Conservation (phyloP, 306 rosid species). For the Cercis canadensis region DNA sequence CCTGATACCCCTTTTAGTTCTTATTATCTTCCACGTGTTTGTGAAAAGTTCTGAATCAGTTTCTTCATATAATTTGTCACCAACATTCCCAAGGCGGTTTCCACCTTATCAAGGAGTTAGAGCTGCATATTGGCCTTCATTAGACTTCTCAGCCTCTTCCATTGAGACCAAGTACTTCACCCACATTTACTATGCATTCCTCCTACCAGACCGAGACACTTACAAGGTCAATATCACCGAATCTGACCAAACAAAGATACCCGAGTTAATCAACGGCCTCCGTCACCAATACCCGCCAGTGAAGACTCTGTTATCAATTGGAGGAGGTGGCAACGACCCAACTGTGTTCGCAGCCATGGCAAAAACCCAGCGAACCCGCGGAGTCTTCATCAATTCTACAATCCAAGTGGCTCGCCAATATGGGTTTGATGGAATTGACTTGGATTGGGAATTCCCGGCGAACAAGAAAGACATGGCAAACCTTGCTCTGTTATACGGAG, state of each 20-base stretch:
- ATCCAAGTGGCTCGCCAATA: slow-evolving; percentile 60
- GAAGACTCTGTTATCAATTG: slow-evolving; percentile 67
- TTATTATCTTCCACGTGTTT: slow-evolving; percentile 21
- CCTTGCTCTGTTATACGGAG: slow-evolving; percentile 51
- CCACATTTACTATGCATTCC: slow-evolving; percentile 77
- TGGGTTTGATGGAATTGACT: slow-evolving; percentile 75
- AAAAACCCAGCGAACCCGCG: slow-evolving; percentile 30
- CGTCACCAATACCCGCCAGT: slow-evolving; percentile 47
- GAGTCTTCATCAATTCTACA: slow-evolving; percentile 65
- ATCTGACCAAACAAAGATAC: slow-evolving; percentile 38
- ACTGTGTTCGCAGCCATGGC: slow-evolving; percentile 63
- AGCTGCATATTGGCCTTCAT: slow-evolving; percentile 83
- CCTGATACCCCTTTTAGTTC: slow-evolving; percentile 25
- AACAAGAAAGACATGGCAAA: slow-evolving; percentile 64
- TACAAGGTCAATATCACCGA: slow-evolving; percentile 50
- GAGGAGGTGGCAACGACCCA: slow-evolving; percentile 68
- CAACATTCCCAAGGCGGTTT: too few species aligned
- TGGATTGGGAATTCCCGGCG: slow-evolving; percentile 84
- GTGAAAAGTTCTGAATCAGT: slow-evolving; percentile 5
- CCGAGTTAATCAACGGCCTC: slow-evolving; percentile 51
- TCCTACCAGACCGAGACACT: slow-evolving; percentile 48
- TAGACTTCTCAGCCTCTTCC: slow-evolving; percentile 51
- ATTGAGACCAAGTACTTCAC: slow-evolving; percentile 64
- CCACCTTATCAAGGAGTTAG: slow-evolving; percentile 39
- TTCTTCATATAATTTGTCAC: not conserved